Conservation (phyloP, 441 rosid species). For the Codiaeum variegatum region DNA sequence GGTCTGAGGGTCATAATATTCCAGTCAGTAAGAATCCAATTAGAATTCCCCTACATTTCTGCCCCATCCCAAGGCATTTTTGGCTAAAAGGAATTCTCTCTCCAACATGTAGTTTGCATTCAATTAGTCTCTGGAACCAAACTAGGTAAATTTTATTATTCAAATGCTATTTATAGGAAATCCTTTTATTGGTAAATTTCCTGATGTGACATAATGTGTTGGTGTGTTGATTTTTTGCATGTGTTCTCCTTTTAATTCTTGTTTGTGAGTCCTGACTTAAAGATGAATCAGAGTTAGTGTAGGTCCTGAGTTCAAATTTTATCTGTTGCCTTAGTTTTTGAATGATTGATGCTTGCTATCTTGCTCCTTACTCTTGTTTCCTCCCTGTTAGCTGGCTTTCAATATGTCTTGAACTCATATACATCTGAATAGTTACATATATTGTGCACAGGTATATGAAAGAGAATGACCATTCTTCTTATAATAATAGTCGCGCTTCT, state of each 20-base stretch:
- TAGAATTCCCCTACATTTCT: neutral
- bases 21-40: neutral
- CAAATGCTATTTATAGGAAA: neutral
- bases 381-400: neutral
- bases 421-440: neutral
- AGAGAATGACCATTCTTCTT: conserved; percentile 46
- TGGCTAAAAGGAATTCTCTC: neutral
- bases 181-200: neutral
- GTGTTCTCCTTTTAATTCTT: neutral
- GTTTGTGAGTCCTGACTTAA: neutral
- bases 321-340: neutral
- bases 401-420: neutral
- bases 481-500: conserved; percentile 58
- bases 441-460: conserved; percentile 47
- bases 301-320: neutral
- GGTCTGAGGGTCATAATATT: neutral
- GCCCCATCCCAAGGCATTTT: neutral
- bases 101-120: neutral
- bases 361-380: neutral
- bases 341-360: neutral
- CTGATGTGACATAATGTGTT: neutral
- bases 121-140: neutral
- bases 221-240: neutral
- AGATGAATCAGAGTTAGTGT: neutral
- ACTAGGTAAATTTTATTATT: neutral